These are phyloP conservation scores for Daldinia sp. DNA, from an alignment of 2,329 filamentous ascomycete species.

Conservation along the genomic window DNA sequence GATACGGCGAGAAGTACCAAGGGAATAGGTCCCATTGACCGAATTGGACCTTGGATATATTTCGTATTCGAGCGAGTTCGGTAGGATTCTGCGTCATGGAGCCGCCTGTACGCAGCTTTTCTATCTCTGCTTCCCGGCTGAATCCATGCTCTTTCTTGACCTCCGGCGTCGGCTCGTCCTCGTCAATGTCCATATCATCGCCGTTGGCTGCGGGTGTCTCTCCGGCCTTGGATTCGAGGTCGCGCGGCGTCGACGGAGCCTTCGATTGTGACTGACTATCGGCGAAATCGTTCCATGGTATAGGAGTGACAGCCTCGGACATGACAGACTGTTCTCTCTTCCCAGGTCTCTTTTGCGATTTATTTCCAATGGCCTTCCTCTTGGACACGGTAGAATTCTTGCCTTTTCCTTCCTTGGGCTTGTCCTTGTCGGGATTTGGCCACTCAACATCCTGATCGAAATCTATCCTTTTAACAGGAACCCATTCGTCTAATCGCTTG, in stretches of 20 bases:
- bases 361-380: slow-evolving; percentile 64
- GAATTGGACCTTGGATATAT: slow-evolving; percentile 93
- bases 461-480: slow-evolving; percentile 82
- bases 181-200: slow-evolving; percentile 65
- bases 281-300: slow-evolving; percentile 62
- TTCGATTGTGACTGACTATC: slow-evolving; percentile 58
- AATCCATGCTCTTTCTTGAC: slow-evolving; percentile 65
- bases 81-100: slow-evolving; percentile 99
- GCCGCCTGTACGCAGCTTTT: slow-evolving; percentile 91
- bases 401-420: slow-evolving; percentile 76
- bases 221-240: slow-evolving; percentile 56
- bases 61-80: slow-evolving; percentile 94
- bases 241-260: slow-evolving; percentile 53
- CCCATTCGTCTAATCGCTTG: slow-evolving; percentile 87
- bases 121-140: slow-evolving; percentile 89
- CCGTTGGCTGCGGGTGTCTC: slow-evolving; percentile 54
- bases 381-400: slow-evolving; percentile 73
- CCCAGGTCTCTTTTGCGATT: slow-evolving; percentile 62
- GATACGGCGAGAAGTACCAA: slow-evolving; percentile 99
- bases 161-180: slow-evolving; percentile 53
- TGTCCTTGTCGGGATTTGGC: slow-evolving; percentile 88
- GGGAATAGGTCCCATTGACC: slow-evolving; percentile 91
- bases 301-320: slow-evolving; percentile 63
- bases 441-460: slow-evolving; percentile 93
- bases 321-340: slow-evolving; percentile 64